Evolutionary conservation across 2,329 filamentous ascomycete species (phyloP).

Genomic region (Hymenoscyphus scutula): DNA sequence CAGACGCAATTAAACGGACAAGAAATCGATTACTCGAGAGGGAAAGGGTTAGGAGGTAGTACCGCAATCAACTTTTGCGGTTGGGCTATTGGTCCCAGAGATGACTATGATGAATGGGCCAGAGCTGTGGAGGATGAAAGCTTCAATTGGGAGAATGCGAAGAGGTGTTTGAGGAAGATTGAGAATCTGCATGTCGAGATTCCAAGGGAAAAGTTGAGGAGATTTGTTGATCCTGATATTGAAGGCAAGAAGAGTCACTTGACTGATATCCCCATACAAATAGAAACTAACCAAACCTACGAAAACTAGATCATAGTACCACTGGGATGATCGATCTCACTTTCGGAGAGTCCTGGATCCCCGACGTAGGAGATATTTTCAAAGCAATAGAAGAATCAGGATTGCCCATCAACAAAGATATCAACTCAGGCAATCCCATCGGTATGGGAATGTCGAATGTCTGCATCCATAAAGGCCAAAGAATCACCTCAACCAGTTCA

Average conservation of each 20-base stretch:
- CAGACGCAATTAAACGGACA: slow-evolving; percentile 30
- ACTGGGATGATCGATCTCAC: slow-evolving; percentile 48
- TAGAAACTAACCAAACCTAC: not conserved
- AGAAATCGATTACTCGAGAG: slow-evolving; percentile 36
- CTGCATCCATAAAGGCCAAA: slow-evolving; percentile 46
- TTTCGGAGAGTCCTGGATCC: slow-evolving; percentile 49
- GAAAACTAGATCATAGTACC: slow-evolving; percentile 50
- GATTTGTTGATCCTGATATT: not conserved
- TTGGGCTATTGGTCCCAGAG: slow-evolving; percentile 53
- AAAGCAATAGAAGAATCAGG: slow-evolving; percentile 50
- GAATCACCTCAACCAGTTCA: slow-evolving; percentile 51
- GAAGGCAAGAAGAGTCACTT: not conserved
- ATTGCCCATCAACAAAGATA: slow-evolving; percentile 43
- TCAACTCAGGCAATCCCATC: slow-evolving; percentile 48
- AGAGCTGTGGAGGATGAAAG: slow-evolving; percentile 51
- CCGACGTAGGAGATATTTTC: slow-evolving; percentile 45
- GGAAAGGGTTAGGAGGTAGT: slow-evolving; percentile 40
- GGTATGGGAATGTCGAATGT: slow-evolving; percentile 52
- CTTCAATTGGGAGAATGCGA: slow-evolving; percentile 47
- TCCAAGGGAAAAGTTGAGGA: slow-evolving; percentile 29
- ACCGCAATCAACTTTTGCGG: slow-evolving; percentile 43
- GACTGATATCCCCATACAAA: not conserved
- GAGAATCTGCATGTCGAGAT: slow-evolving; percentile 50
- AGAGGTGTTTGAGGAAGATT: slow-evolving; percentile 49
- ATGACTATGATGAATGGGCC: slow-evolving; percentile 64